Percentiles rank a stretch among this genome's conserved stretches.
These are phyloP conservation scores for Aspergillus coremiiformis DNA, from an alignment of 495 filamentous ascomycete genomes.

Conservation along the genomic window DNA sequence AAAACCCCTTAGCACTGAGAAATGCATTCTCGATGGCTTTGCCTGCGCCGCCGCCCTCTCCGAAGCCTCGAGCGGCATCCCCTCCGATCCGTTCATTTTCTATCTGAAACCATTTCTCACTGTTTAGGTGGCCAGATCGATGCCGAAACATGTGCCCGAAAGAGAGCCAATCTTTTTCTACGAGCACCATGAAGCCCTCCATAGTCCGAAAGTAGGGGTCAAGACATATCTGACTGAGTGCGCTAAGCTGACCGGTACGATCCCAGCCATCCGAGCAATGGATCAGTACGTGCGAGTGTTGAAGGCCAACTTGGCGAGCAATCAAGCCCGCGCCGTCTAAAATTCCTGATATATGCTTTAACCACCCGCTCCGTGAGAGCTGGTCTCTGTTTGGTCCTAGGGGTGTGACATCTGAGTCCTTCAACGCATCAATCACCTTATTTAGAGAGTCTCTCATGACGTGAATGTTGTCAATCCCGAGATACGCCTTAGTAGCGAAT, in stretches of 20 bases:
- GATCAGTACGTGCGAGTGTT: conserved; percentile 90
- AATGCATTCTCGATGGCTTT: conserved; percentile 84
- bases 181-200: conserved; percentile 88
- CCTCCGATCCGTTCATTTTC: conserved; percentile 58
- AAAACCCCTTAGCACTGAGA: conserved; percentile 81
- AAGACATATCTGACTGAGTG: conserved; percentile 86
- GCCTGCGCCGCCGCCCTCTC: conserved; percentile 50
- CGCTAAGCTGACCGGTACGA: conserved; percentile 89
- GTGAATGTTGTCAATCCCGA: conserved; percentile 99
- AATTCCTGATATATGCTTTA: conserved; percentile 81
- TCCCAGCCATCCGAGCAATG: conserved; percentile 99
- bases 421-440: conserved; percentile 82
- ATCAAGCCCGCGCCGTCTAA: conserved; percentile 81
- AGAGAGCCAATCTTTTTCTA: conserved; percentile 97
- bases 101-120: conserved; percentile 91
- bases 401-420: conserved; percentile 83
- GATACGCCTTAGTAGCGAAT: conserved; percentile 81
- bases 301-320: conserved; percentile 79
- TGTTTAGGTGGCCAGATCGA: conserved; percentile 74
- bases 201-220: conserved; percentile 95
- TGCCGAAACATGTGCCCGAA: conserved; percentile 97
- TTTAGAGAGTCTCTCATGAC: conserved; percentile 92
- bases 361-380: conserved; percentile 78
- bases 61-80: conserved; percentile 37
- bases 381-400: conserved; percentile 77